Evolutionary conservation across 2,329 filamentous ascomycete species (phyloP), one percentile per base, ranked within the genome.

Genomic region (Chaetothyriales sp.): DNA sequence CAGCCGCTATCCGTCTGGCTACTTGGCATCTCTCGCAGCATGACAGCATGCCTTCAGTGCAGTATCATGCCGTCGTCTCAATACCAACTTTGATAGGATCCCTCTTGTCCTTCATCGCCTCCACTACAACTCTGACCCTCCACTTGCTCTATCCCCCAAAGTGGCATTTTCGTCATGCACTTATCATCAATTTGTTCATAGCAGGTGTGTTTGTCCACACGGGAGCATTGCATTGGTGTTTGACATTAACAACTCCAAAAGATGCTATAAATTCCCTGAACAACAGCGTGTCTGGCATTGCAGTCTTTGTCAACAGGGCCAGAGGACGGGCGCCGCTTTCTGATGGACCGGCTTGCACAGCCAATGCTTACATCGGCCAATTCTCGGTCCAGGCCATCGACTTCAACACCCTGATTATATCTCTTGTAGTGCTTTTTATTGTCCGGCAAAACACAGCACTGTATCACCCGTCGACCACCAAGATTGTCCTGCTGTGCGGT

Each of bases 281-380:
- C 59, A 72, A 72, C 56, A 63, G 65, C 3, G 58, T 70, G 12
- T 72, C 70, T 1, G 70, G 70, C 18, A 59, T 65, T 19, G 59
- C 65, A 44, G 63, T 65, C 12, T 56, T 69, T 3, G 53, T 54
- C 3, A 58, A 63, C 26, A 53, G 54, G 0, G 55, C 63, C 10
- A 45, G 18, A 15, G 44, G 19, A 10, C 44, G 8, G 5, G 15
- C 44, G 10, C 12, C 32, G 8, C 56, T 68, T 15, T 43, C 51
- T 5, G 52, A 61, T 7, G 64, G 66, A 10, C 12, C 58, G 0
- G 64, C 63, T 2, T 73, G 71, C 54, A 62, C 62, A 7, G 50
- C 66, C 18, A 74, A 73, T 55, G 71, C 70, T 36, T 71, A 67
- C 60, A 53, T 72, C 39, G 69, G 69, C 20, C 72, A 73, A 49